phyloP scores from a whole-genome alignment of 2,329 filamentous ascomycete species.

The Trichophyton rubrum region DNA sequence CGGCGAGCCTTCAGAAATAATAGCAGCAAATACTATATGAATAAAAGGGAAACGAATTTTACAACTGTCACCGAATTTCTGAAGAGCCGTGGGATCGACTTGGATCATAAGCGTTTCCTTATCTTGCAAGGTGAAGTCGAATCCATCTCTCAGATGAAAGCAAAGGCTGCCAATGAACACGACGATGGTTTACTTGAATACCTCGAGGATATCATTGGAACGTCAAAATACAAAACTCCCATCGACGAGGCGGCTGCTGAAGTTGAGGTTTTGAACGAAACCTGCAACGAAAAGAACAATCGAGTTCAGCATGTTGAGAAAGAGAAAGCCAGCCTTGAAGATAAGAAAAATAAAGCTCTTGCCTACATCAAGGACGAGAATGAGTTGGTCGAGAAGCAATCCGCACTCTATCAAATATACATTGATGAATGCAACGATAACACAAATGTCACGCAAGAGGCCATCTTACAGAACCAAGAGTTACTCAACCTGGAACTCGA shows the following conservation, averaged over 20 bases:
- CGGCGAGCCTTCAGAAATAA: constrained; percentile 96
- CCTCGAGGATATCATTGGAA: constrained; percentile 95
- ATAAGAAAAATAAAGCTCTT: constrained; percentile 91
- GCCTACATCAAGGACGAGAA: constrained; percentile 87
- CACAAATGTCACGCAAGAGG: constrained; percentile 74
- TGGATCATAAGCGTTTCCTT: constrained; percentile 95
- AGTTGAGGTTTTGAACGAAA: constrained; percentile 84
- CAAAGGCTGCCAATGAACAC: constrained; percentile 87
- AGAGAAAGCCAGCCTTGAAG: constrained; percentile 81
- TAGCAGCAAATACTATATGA: constrained; percentile 95
- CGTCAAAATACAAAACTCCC: constrained; percentile 92
- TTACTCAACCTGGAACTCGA: constrained; percentile 77
- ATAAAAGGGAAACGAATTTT: constrained; percentile 79
- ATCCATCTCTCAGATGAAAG: constrained; percentile 98
- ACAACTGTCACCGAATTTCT: constrained; percentile 80
- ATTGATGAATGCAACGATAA: constrained; percentile 82
- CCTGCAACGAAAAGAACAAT: constrained; percentile 87
- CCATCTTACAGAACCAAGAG: constrained; percentile 78
- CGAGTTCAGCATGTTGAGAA: constrained; percentile 97
- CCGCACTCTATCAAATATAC: constrained; percentile 83
- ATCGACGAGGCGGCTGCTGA: constrained; percentile 89
- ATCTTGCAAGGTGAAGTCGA: constrained; percentile 97
- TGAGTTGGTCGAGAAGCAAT: constrained; percentile 78
- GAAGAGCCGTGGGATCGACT: constrained; percentile 76
- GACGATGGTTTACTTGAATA: constrained; percentile 95